These are phyloP conservation scores for Umbilicaria muhlenbergii DNA, from an alignment of 495 filamentous ascomycete genomes.

Conservation along the genomic window DNA sequence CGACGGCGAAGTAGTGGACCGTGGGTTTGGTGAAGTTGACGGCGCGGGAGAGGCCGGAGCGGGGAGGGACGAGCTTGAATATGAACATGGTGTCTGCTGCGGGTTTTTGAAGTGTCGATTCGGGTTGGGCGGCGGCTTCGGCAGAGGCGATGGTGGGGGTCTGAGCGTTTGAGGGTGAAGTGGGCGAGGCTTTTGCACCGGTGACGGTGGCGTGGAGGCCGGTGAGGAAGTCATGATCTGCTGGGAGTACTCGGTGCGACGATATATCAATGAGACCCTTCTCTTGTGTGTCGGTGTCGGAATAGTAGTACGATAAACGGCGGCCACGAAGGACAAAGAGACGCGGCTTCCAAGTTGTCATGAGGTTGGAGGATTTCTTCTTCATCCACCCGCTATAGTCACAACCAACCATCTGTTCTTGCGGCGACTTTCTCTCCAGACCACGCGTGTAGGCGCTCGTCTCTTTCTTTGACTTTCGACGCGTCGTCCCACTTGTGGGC, in stretches of 20 bases:
- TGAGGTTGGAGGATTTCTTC: conserved; percentile 87
- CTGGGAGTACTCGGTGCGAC: conserved; percentile 84
- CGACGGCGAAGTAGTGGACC: conserved; percentile 94
- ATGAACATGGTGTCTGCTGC: conserved; percentile 60
- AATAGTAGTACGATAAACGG: conserved; percentile 91
- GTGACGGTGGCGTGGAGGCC: conserved; percentile 85
- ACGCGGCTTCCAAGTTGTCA: conserved; percentile 93
- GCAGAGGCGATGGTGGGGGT: conserved; percentile 35
- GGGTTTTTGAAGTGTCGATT: conserved; percentile 15
- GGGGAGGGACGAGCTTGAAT: conserved; percentile 93
- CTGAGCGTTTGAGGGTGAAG: conserved; percentile 50
- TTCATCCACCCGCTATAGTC: conserved; percentile 99
- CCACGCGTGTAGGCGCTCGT: conserved; percentile 89
- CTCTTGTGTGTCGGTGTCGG: conserved; percentile 79
- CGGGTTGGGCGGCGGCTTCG: conserved; percentile 17
- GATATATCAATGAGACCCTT: conserved; percentile 95
- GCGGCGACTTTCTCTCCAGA: conserved; percentile 63
- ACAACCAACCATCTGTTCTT: conserved; percentile 70
- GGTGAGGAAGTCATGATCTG: conserved; percentile 82
- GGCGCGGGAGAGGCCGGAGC: conserved; percentile 69
- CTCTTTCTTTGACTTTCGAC: conserved; percentile 74
- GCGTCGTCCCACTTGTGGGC: conserved; percentile 16
- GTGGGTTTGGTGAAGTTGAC: conserved; percentile 96
- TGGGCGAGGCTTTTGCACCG: conserved; percentile 61
- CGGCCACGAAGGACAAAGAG: conserved; percentile 86